Evolutionary conservation across 495 filamentous ascomycete species (phyloP).

Genomic region (Penicillium alfredii): DNA sequence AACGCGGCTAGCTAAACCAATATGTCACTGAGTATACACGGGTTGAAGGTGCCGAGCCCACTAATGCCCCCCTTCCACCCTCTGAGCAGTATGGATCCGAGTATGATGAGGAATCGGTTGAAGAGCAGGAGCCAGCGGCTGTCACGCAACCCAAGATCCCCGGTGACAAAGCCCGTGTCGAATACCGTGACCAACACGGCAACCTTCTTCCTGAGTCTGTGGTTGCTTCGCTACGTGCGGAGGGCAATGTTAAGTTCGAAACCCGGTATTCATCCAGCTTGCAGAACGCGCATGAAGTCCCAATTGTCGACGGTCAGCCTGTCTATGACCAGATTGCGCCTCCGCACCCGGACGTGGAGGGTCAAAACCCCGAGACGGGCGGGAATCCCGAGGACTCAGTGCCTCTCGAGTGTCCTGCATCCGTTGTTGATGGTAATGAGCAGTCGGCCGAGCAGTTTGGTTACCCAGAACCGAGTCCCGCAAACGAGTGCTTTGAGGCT

Average conservation of each 20-base stretch:
- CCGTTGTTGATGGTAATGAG: slow-evolving; percentile 53
- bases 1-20: slow-evolving; percentile 40
- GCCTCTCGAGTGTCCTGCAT: slow-evolving; percentile 38
- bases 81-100: slow-evolving; percentile 12
- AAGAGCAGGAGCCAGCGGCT: slow-evolving; percentile 27
- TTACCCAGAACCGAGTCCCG: slow-evolving; percentile 59
- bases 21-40: slow-evolving; percentile 33
- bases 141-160: slow-evolving; percentile 53
- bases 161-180: slow-evolving; percentile 73
- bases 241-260: slow-evolving; percentile 88
- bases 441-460: slow-evolving; percentile 52
- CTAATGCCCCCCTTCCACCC: slow-evolving; percentile 16
- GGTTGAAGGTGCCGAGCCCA: slow-evolving; percentile 20
- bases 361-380: slow-evolving; percentile 60
- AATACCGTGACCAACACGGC: slow-evolving; percentile 92
- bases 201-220: slow-evolving; percentile 79
- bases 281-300: slow-evolving; percentile 33
- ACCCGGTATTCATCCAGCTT: slow-evolving; percentile 83
- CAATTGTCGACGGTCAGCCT: slow-evolving; percentile 61
- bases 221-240: slow-evolving; percentile 66
- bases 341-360: slow-evolving; percentile 80
- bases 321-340: slow-evolving; percentile 61
- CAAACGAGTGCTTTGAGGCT: slow-evolving; percentile 70
- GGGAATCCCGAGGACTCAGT: slow-evolving; percentile 31
- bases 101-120: slow-evolving; percentile 9